A percentile compares a stretch with the other conserved stretches of the same genome.
Evolutionary conservation across 495 filamentous ascomycete genomes (phyloP).

Genomic region (Margaritispora aquatica): DNA sequence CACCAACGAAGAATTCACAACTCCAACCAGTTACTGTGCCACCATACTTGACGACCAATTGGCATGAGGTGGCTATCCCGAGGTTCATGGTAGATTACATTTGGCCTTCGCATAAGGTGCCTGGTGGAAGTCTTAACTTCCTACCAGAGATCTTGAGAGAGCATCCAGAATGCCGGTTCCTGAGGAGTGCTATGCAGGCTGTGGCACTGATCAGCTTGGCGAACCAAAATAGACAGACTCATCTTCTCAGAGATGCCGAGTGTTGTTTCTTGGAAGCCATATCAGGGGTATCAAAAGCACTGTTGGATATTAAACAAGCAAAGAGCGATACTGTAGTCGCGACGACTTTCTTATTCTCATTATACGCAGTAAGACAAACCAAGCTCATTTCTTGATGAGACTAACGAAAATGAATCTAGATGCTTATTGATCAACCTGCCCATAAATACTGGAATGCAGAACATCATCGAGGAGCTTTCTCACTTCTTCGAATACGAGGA

Average conservation of each 20-base stretch:
- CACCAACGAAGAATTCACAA: background rate
- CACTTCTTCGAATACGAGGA: background rate
- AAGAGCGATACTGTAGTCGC: background rate
- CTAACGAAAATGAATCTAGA: background rate
- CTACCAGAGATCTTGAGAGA: background rate
- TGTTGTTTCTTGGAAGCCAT: background rate
- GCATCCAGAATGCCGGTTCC: background rate
- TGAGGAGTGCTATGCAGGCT: background rate
- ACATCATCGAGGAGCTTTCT: background rate
- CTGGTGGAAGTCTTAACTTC: background rate
- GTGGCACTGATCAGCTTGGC: background rate
- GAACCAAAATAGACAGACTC: background rate
- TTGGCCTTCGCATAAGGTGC: background rate
- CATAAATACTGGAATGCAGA: background rate
- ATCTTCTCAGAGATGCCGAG: background rate
- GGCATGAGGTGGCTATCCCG: background rate
- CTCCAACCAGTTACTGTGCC: background rate
- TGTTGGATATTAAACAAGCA: background rate
- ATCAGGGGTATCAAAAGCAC: background rate
- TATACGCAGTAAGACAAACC: background rate
- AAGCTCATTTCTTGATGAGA: too few relatives aligned
- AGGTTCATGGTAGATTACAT: background rate
- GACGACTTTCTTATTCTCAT: background rate
- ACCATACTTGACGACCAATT: background rate
- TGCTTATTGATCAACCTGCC: background rate